These are phyloP conservation scores for Moricandia arvensis DNA, from an alignment of 345 rosid genomes.

Conservation along the genomic window DNA sequence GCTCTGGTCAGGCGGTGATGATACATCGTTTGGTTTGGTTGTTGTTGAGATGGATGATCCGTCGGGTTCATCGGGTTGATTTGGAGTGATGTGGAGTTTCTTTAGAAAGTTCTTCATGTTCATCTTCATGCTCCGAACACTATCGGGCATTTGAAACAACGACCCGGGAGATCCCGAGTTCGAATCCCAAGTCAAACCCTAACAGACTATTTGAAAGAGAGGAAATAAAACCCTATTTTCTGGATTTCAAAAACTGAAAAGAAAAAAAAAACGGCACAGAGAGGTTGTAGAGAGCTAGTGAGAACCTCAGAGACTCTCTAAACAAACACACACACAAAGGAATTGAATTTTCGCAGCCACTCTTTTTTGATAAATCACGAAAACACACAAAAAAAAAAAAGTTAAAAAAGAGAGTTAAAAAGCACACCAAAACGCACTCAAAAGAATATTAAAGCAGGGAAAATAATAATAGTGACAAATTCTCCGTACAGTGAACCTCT, in stretches of 20 bases:
- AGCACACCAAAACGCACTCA: slow-evolving; percentile 25
- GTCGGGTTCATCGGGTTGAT: slow-evolving; percentile 60
- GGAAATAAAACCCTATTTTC: too few species aligned
- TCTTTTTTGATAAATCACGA: slow-evolving; percentile 19
- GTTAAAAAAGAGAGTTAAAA: slow-evolving; percentile 18
- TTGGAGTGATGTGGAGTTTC: slow-evolving; percentile 71
- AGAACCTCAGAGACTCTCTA: slow-evolving; percentile 3
- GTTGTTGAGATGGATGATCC: slow-evolving; percentile 49
- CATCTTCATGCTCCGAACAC: slow-evolving; percentile 34
- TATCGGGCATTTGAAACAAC: background rate
- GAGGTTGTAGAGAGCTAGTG: slow-evolving; percentile 12
- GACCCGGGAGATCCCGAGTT: background rate
- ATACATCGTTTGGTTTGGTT: slow-evolving; percentile 19
- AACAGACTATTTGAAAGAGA: background rate
- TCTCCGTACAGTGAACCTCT: slow-evolving; percentile 28
- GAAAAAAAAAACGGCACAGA: background rate
- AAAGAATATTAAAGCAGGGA: background rate
- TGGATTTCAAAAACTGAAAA: background rate
- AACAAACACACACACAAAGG: background rate
- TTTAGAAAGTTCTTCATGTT: slow-evolving; percentile 85
- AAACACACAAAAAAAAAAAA: background rate
- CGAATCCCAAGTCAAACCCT: slow-evolving; percentile 6
- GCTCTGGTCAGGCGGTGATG: slow-evolving; percentile 19
- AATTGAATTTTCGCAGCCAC: slow-evolving; percentile 7
- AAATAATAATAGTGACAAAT: slow-evolving; percentile 18